Conservation (phyloP, 2,329 filamentous ascomycete species). For the Curvularia sp. region DNA sequence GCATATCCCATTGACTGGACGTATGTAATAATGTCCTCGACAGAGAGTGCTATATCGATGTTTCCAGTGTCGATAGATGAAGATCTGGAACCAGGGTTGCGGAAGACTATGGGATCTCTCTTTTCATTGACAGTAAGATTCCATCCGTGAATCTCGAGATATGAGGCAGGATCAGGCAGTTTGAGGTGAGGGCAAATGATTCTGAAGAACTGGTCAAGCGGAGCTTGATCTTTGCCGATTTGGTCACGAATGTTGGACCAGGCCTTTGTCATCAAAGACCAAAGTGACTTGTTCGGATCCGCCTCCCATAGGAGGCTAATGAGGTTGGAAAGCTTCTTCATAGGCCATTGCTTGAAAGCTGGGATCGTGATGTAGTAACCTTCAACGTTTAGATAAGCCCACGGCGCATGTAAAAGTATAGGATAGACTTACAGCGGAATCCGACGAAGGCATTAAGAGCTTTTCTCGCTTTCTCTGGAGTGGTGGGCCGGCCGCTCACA, state of each 20-base stretch:
- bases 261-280: conserved; percentile 62
- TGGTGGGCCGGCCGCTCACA: neutral
- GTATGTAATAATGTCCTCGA: conserved; percentile 45
- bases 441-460: conserved; percentile 50
- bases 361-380: conserved; percentile 52
- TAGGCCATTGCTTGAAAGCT: conserved; percentile 55
- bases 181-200: conserved; percentile 58
- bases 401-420: neutral
- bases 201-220: conserved; percentile 58
- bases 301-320: conserved; percentile 60
- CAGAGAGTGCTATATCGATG: conserved; percentile 39
- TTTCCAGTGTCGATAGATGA: conserved; percentile 25
- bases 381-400: conserved; percentile 47
- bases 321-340: conserved; percentile 62
- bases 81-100: conserved; percentile 21
- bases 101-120: conserved; percentile 25
- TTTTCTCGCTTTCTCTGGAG: conserved; percentile 30
- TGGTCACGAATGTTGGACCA: conserved; percentile 63
- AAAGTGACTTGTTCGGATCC: conserved; percentile 61
- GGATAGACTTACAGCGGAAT: conserved; percentile 42
- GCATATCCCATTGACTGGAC: conserved; percentile 39
- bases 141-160: conserved; percentile 60
- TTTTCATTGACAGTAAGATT: conserved; percentile 45
- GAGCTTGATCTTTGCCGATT: conserved; percentile 56
- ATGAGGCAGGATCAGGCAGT: conserved; percentile 55